Evolutionary conservation across 192 early-diverging fungal genomes (phyloP).

Genomic region (Backusella sp.): DNA sequence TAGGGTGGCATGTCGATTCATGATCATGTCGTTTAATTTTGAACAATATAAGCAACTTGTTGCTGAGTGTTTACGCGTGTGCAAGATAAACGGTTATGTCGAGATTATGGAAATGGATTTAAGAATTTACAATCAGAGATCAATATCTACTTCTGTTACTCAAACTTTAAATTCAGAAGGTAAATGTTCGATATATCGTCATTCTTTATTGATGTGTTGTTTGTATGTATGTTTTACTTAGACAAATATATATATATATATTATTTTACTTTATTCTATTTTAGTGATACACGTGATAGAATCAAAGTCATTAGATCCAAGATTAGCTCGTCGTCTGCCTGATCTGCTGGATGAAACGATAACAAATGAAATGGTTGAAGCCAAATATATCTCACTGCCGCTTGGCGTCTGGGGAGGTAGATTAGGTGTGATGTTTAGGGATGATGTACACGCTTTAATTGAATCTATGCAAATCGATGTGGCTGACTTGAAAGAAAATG

Average conservation of each 20-base stretch:
- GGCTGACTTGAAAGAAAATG: not conserved
- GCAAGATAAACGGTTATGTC: conserved; percentile 24
- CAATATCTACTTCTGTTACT: not conserved
- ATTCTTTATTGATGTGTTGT: not conserved
- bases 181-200: not conserved
- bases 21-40: conserved; percentile 13
- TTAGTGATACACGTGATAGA: conserved; percentile 15
- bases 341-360: conserved; percentile 4
- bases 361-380: not conserved
- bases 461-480: conserved; percentile 5
- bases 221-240: not conserved
- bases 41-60: conserved; percentile 10
- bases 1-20: conserved; percentile 10
- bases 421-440: conserved; percentile 27
- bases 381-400: conserved; percentile 24
- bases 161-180: conserved; percentile 29
- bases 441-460: conserved; percentile 20
- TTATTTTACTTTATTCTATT: not conserved
- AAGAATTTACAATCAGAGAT: conserved; percentile 17
- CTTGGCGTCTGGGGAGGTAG: conserved; percentile 35
- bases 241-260: not conserved
- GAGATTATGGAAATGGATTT: conserved; percentile 35
- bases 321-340: conserved; percentile 12
- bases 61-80: conserved; percentile 22
- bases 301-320: conserved; percentile 12